These are phyloP conservation scores for Solanum medicagineum DNA, from an alignment of 257 asterid species.

Conservation along the genomic window DNA sequence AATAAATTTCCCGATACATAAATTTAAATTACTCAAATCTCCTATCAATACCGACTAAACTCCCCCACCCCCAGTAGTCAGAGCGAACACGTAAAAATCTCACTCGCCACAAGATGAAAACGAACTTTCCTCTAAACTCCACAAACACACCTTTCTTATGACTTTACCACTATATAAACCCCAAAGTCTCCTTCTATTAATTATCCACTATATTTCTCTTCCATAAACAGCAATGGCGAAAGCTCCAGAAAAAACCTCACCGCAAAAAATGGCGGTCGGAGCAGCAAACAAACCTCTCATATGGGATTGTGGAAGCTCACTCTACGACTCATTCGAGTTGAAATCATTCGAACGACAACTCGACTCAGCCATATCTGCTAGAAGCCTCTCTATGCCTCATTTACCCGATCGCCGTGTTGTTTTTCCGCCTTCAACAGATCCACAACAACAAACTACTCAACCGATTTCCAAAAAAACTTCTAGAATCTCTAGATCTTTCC, in stretches of 20 bases:
- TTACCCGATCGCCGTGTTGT: slow-evolving; percentile 22
- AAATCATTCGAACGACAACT: slow-evolving; percentile 51
- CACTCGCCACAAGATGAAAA: not conserved
- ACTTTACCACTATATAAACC: not conserved
- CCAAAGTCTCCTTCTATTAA: not conserved
- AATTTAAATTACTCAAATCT: no score
- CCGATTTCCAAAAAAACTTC: slow-evolving; percentile 24
- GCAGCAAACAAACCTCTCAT: slow-evolving; percentile 4
- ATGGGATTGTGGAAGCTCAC: slow-evolving; percentile 78
- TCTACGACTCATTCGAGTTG: slow-evolving; percentile 69
- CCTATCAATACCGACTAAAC: no score
- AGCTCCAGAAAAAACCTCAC: not conserved
- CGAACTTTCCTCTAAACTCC: not conserved
- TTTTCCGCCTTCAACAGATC: not conserved
- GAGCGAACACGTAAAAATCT: not conserved
- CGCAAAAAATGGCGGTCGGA: not conserved
- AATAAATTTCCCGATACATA: no score
- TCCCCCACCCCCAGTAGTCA: not conserved
- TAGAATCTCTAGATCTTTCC: slow-evolving; percentile 41
- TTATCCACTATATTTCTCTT: not conserved
- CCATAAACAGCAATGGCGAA: not conserved
- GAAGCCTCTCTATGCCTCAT: slow-evolving; percentile 75
- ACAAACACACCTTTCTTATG: not conserved
- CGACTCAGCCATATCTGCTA: slow-evolving; percentile 45
- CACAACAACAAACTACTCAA: not conserved